These are phyloP conservation scores for Pharnaceum exiguum DNA, from an alignment of 148 eudicot genomes.

Conservation along the genomic window DNA sequence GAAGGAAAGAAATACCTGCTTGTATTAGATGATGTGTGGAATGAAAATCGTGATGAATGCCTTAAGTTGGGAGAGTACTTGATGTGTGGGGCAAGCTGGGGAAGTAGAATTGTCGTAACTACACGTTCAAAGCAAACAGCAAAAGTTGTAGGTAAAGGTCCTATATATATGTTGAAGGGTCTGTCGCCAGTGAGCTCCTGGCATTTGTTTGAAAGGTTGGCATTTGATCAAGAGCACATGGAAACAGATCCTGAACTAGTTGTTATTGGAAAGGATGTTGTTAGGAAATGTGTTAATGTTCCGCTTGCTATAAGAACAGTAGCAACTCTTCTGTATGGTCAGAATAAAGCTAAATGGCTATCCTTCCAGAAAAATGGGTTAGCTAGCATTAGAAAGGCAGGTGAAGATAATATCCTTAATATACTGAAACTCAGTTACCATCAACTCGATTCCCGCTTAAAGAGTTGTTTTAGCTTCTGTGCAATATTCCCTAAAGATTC, in stretches of 20 bases:
- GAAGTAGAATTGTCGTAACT: slow-evolving; percentile 19
- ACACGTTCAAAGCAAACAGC: slow-evolving; percentile 18
- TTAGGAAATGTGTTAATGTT: slow-evolving; percentile 20
- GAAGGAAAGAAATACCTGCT: slow-evolving; percentile 13
- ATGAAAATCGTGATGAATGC: slow-evolving; percentile 15
- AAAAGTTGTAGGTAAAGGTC: not conserved
- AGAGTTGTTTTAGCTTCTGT: slow-evolving; percentile 42
- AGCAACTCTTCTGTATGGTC: slow-evolving; percentile 12
- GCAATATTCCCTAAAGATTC: slow-evolving; percentile 36
- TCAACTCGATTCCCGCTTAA: slow-evolving; percentile 22
- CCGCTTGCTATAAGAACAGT: slow-evolving; percentile 26
- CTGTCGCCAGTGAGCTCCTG: slow-evolving; percentile 21
- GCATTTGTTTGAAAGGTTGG: slow-evolving; percentile 22
- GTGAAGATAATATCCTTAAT: not conserved
- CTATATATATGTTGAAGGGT: slow-evolving; percentile 10
- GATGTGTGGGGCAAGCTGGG: not conserved
- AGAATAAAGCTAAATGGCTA: slow-evolving; percentile 16
- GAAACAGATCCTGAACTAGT: not conserved
- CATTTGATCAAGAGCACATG: slow-evolving; percentile 5
- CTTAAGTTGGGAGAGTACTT: not conserved
- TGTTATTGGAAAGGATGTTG: slow-evolving; percentile 23
- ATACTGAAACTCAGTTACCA: slow-evolving; percentile 30
- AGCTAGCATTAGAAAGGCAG: not conserved
- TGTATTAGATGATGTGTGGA: slow-evolving; percentile 20
- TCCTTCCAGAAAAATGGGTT: slow-evolving; percentile 8